Base-by-base conservation (phyloP, 1,284 basidiomycete genomes). In the Leccinum insigne region DNA sequence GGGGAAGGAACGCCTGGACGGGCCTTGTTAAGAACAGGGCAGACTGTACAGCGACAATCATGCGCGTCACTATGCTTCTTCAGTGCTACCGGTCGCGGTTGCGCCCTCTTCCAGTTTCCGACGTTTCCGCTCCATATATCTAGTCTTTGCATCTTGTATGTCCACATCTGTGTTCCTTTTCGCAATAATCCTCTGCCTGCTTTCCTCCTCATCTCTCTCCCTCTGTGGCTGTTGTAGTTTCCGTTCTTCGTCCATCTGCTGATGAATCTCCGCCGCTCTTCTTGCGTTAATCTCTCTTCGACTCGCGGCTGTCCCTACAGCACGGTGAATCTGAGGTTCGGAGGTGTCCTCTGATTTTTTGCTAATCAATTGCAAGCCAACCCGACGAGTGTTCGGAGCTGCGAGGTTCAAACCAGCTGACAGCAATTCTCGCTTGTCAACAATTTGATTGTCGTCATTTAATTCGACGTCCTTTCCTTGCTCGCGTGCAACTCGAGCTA, bases 391-490 rank as follows among this genome's bases (percentile, higher is more conserved):
- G 72, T 94, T 93, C 23, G 90, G 89, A 40, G 87, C 84, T n/a
- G 90, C 85, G 58, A 98, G 85, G 76, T 99, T 99, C 66, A 99
- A 82, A 2, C 98, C 98, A 4, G 95, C 95, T 40, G 89, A 88
- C 52, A 99, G 83, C 9, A 99, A 82, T 57, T 97, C 93, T 64
- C 96, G 91, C 75, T 97, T 96, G 82, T 99, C 97, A 61, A 99
- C 92, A 61, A 99, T 94, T 77, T 98, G 93, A 73, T 96, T 96
- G 72, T 99, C 96, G 77, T 99, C 98, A 78, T 99, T 99, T 61
- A 99, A 81, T 77, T 98, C 96, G 52, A 99, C 91, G n/a, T 89
- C 84, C 77, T 93, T 92, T 18, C 96, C 96, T 70, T 91, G 83
- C 61, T 84, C 86, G 66, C 83, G 81, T 14, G 91, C 92, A 63